Evolutionary conservation across 139 green algal genomes (phyloP), one percentile per base, ranked within the genome.

Genomic region (Chlamydomonas schloesseri): DNA sequence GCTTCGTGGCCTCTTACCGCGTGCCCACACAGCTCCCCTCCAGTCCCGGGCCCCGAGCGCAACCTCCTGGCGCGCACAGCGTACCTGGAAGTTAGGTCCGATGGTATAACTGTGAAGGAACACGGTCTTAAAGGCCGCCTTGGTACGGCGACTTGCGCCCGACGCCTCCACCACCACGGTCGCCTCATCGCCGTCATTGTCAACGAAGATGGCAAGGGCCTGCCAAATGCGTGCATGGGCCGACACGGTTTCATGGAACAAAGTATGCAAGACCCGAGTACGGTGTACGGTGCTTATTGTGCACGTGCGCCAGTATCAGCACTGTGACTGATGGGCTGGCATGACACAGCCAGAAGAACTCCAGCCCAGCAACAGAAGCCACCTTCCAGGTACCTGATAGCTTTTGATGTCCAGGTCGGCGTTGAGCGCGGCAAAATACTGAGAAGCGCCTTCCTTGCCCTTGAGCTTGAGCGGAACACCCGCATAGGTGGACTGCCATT

Each of bases 111-210:
- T n/a, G 50, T 85, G 79, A 23, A 85, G 79, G 67, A 85, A 76
- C 23, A 85, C 11, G 10, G 79, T 76, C 14, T 34, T 70, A 26
- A 85, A 85, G 46, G 79, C 31, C 47, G 46, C 34, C 67, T n/a
- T n/a, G 60, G 65, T 85, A 31, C 47, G 65, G 15, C 67, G 65
- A 67, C 79, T 85, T 28, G 42, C 20, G 23, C 79, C 79, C 26
- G 28, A 31, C 28, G 67, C 64, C 67, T 85, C 79, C n/a, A 85
- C 79, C 64, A 85, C 67, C 65, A 85, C 79, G 23, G 65, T 76
- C 6, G 79, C 79, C 67, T 85, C 79, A 67, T 85, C 79, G 26
- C 79, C 79, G 79, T 85, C 79, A 47, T 85, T 76, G 31, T 85
- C 79, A 3, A 85, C 79, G 24, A 85, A 85, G 31, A 85, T 76